These are phyloP conservation scores for Penicillium paradoxum DNA, from an alignment of 495 filamentous ascomycete species.

Conservation along the genomic window DNA sequence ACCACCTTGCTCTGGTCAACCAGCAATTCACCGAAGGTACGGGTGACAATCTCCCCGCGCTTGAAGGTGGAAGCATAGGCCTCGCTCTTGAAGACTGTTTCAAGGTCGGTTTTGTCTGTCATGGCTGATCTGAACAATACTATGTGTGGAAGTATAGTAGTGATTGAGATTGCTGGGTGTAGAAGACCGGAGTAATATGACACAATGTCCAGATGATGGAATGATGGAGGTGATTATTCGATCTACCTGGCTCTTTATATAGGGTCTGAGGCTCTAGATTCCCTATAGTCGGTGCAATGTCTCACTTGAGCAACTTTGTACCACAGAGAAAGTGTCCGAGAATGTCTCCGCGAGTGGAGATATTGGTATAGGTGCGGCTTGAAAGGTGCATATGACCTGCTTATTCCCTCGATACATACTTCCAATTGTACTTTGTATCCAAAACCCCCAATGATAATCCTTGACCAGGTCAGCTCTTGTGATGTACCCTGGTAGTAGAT, in stretches of 20 bases:
- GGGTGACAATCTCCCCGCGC: slow-evolving; percentile 30
- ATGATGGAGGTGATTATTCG: not conserved
- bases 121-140: slow-evolving; percentile 1
- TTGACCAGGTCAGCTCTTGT: too few relatives aligned
- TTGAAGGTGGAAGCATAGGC: slow-evolving; percentile 30
- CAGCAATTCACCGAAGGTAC: slow-evolving; percentile 24
- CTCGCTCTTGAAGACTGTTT: slow-evolving; percentile 23
- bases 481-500: too few relatives aligned
- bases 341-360: slow-evolving; percentile 24
- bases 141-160: not conserved
- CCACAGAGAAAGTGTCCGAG: slow-evolving; percentile 26
- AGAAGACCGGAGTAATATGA: not conserved
- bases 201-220: not conserved
- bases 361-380: not conserved
- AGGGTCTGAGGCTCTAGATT: not conserved
- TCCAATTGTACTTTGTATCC: too few relatives aligned
- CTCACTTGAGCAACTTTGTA: not conserved
- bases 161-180: not conserved
- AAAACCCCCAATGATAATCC: too few relatives aligned
- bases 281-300: not conserved
- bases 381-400: not conserved
- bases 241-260: not conserved
- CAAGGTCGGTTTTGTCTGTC: slow-evolving; percentile 6
- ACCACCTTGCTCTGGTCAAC: slow-evolving; percentile 27
- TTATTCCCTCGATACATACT: too few relatives aligned